These are phyloP conservation scores for Pichia californica DNA, from an alignment of 805 yeast genomes.

Conservation along the genomic window DNA sequence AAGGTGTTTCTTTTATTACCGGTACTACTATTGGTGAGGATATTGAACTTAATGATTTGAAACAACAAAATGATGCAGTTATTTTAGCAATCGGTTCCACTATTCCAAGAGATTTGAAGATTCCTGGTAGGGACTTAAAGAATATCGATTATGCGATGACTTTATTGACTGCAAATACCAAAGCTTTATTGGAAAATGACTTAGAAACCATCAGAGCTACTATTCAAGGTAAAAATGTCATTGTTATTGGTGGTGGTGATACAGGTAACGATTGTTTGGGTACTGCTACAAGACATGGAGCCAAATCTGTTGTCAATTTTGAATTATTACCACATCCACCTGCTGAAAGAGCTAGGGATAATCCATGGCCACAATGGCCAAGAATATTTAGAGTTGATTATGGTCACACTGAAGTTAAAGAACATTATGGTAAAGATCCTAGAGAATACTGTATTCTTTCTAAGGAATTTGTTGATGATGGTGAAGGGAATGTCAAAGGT, in stretches of 20 bases:
- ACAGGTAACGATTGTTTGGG: slow-evolving; percentile 99
- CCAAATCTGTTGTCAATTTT: slow-evolving; percentile 87
- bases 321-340: slow-evolving; percentile 94
- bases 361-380: slow-evolving; percentile 99
- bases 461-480: slow-evolving; percentile 93
- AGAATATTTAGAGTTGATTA: slow-evolving; percentile 95
- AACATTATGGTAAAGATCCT: slow-evolving; percentile 95
- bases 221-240: slow-evolving; percentile 80
- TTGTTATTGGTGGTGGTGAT: slow-evolving; percentile 99
- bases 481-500: slow-evolving; percentile 89
- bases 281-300: slow-evolving; percentile 95
- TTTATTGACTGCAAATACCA: slow-evolving; percentile 78
- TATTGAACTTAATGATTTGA: slow-evolving; percentile 62
- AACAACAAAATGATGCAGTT: slow-evolving; percentile 68
- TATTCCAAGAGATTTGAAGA: slow-evolving; percentile 89
- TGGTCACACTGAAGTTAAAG: slow-evolving; percentile 92
- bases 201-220: slow-evolving; percentile 68
- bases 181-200: slow-evolving; percentile 77
- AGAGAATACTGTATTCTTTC: slow-evolving; percentile 94
- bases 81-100: slow-evolving; percentile 92
- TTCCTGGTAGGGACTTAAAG: slow-evolving; percentile 87
- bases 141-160: slow-evolving; percentile 95
- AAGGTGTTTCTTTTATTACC: slow-evolving; percentile 77
- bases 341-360: slow-evolving; percentile 76
- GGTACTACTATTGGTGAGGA: slow-evolving; percentile 83